These are phyloP conservation scores for Verbascum thapsus DNA, from an alignment of 257 asterid genomes.

Conservation along the genomic window DNA sequence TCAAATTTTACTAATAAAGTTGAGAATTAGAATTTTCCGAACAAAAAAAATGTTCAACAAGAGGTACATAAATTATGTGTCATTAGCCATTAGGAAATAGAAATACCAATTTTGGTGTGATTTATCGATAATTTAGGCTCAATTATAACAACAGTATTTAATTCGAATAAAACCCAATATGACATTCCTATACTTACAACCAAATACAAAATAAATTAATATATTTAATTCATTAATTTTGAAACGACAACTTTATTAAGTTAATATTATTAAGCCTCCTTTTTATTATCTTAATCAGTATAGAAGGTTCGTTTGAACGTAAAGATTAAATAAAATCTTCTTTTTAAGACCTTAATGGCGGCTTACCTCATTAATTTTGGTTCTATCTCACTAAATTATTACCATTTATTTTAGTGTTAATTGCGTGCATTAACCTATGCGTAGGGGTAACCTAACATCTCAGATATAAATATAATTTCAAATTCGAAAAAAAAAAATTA, in stretches of 20 bases:
- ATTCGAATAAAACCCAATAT: conserved; percentile 24
- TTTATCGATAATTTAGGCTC: conserved; percentile 15
- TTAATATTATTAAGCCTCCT: too few species aligned
- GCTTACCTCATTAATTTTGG: conserved; percentile 65
- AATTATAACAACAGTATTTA: not conserved
- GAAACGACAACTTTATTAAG: not conserved
- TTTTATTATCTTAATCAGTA: conserved; percentile 48
- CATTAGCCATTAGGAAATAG: not conserved
- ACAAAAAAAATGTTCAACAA: too few species aligned
- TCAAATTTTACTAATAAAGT: too few species aligned
- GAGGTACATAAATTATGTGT: not conserved
- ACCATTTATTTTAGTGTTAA: conserved; percentile 1
- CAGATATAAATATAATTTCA: not conserved
- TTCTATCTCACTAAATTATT: conserved; percentile 29
- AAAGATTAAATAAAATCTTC: conserved; percentile 48
- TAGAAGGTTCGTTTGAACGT: conserved; percentile 47
- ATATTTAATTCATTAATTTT: too few species aligned
- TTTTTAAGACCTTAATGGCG: conserved; percentile 47
- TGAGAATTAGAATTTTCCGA: too few species aligned
- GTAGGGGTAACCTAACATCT: conserved; percentile 32
- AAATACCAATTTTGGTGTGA: not conserved
- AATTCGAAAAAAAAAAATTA: conserved; percentile 2
- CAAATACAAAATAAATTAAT: conserved; percentile 32
- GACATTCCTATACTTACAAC: not conserved
- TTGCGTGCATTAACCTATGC: conserved; percentile 21